These are phyloP conservation scores for Globisporangium echinulatum DNA, from an alignment of 352 stramenopile genomes.

Conservation along the genomic window DNA sequence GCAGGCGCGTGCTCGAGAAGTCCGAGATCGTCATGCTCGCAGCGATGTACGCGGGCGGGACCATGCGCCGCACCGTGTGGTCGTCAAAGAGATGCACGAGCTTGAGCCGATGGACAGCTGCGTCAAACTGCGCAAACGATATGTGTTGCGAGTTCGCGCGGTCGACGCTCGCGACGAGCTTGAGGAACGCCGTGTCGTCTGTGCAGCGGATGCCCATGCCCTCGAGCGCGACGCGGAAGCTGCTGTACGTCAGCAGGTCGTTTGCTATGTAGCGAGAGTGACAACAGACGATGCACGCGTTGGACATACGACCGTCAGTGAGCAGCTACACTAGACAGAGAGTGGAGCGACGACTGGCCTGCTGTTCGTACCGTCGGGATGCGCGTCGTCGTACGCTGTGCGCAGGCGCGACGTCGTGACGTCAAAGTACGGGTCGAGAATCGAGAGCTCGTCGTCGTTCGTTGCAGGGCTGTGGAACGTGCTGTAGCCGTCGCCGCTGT, in stretches of 20 bases:
- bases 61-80: slow-evolving; percentile 49
- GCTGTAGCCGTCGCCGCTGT: slow-evolving; percentile 22
- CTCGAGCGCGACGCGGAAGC: slow-evolving; percentile 52
- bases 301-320: background rate
- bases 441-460: slow-evolving; percentile 65
- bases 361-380: slow-evolving; percentile 26
- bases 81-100: slow-evolving; percentile 85
- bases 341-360: background rate
- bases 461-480: slow-evolving; percentile 38
- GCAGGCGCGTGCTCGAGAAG: slow-evolving; percentile 64
- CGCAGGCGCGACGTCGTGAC: slow-evolving; percentile 67
- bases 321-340: too few species aligned
- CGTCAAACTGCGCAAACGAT: slow-evolving; percentile 71
- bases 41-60: slow-evolving; percentile 36
- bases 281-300: background rate
- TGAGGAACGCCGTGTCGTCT: slow-evolving; percentile 62
- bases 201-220: slow-evolving; percentile 66
- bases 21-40: slow-evolving; percentile 68
- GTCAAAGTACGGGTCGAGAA: slow-evolving; percentile 85
- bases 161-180: slow-evolving; percentile 67
- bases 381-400: slow-evolving; percentile 61
- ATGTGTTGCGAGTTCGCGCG: slow-evolving; percentile 33
- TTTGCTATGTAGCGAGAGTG: background rate
- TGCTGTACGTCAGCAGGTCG: slow-evolving; percentile 46
- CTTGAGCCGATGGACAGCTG: slow-evolving; percentile 81